A percentile compares a stretch with the other conserved stretches of the same genome.
Conservation (phyloP, 73 alveolate genomes). For the Stentor coeruleus region DNA sequence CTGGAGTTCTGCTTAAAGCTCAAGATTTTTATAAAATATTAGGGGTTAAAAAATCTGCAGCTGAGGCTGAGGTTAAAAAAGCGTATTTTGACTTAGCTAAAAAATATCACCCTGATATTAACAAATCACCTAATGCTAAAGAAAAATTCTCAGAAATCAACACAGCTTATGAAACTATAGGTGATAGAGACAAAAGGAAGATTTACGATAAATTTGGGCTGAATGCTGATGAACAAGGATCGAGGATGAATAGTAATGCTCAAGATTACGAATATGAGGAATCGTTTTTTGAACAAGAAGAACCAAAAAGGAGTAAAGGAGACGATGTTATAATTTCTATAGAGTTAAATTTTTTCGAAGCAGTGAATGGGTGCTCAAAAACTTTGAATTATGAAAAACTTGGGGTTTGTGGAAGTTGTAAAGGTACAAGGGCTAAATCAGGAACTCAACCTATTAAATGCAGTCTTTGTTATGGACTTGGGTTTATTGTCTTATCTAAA, state of each 20-base stretch:
- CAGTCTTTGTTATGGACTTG: slow-evolving; percentile 77
- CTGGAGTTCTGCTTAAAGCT: background rate
- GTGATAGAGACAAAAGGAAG: slow-evolving; percentile 33
- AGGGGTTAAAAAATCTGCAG: slow-evolving; percentile 40
- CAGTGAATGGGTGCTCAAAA: slow-evolving; percentile 70
- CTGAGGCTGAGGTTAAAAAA: slow-evolving; percentile 46
- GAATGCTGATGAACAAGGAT: background rate
- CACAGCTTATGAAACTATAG: slow-evolving; percentile 52
- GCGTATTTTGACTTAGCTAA: slow-evolving; percentile 59
- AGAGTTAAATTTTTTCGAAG: slow-evolving; percentile 72
- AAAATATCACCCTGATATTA: slow-evolving; percentile 69
- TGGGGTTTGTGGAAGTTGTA: slow-evolving; percentile 68
- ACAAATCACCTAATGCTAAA: slow-evolving; percentile 34
- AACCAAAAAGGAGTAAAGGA: slow-evolving; percentile 49
- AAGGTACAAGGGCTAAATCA: slow-evolving; percentile 74
- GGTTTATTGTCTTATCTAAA: slow-evolving; percentile 51
- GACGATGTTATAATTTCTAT: slow-evolving; percentile 48
- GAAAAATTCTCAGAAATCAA: slow-evolving; percentile 41
- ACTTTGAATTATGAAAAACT: slow-evolving; percentile 45
- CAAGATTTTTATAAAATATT: slow-evolving; percentile 36
- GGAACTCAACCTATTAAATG: slow-evolving; percentile 77
- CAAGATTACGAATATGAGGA: slow-evolving; percentile 51
- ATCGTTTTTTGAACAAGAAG: slow-evolving; percentile 16
- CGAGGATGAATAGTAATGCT: background rate
- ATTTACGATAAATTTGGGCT: slow-evolving; percentile 29